phyloP scores from a whole-genome alignment of 1,284 basidiomycete species.

The Hortiboletus rubellus region DNA sequence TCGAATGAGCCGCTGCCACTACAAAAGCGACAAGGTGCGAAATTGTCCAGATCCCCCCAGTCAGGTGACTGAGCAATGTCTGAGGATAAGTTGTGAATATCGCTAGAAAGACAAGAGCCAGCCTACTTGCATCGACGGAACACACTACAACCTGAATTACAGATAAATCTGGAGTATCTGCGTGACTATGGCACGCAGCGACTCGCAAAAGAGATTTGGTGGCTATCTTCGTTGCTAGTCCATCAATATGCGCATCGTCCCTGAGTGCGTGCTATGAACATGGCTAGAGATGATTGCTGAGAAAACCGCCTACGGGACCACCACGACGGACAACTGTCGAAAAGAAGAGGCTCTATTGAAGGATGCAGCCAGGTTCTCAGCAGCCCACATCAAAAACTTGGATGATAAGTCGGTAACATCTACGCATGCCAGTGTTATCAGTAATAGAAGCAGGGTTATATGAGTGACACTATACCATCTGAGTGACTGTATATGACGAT shows the following conservation, averaged over 20 bases:
- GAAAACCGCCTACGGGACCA: constrained; percentile 22
- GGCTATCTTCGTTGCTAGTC: constrained; percentile 18
- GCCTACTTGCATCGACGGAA: constrained; percentile 37
- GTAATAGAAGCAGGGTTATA: background rate
- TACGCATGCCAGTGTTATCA: constrained; percentile 11
- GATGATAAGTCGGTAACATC: constrained; percentile 22
- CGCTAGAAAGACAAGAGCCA: constrained; percentile 1
- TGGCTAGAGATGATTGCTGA: background rate
- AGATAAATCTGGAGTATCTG: constrained; percentile 30
- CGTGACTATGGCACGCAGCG: constrained; percentile 19
- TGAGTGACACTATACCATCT: constrained; percentile 20
- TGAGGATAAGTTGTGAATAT: constrained; percentile 19
- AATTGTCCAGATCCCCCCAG: constrained; percentile 36
- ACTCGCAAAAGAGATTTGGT: constrained; percentile 22
- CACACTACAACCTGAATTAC: constrained; percentile 41
- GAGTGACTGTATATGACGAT: constrained; percentile 20
- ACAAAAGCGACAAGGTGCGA: constrained; percentile 46
- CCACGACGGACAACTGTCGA: constrained; percentile 19
- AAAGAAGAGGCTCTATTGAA: background rate
- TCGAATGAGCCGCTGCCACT: constrained; percentile 39
- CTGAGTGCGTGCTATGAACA: constrained; percentile 17
- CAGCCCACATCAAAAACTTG: constrained; percentile 25
- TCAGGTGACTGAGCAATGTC: constrained; percentile 34
- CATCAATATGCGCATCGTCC: constrained; percentile 14
- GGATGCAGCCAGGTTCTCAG: background rate